Evolutionary conservation across 2,329 filamentous ascomycete genomes (phyloP).

Genomic region (Calonectria ilicicola): DNA sequence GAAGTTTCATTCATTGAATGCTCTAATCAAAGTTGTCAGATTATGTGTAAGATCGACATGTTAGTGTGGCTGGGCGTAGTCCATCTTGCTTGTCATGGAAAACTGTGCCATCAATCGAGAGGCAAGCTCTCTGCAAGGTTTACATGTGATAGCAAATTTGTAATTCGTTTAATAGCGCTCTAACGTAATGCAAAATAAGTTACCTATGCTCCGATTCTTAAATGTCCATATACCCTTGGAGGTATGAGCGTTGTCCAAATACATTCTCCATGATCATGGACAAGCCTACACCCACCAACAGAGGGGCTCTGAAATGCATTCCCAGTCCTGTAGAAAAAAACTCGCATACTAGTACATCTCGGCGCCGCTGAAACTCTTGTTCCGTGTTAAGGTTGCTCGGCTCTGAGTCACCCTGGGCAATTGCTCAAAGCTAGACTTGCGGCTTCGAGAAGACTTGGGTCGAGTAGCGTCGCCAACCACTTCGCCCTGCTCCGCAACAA

Average conservation of each 20-base stretch:
- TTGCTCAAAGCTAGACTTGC: conserved; percentile 55
- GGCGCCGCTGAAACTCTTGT: conserved; percentile 61
- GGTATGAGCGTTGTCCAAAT: neutral
- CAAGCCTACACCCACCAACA: neutral
- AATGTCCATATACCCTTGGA: neutral
- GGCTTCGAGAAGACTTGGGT: conserved; percentile 43
- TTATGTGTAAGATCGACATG: too few relatives aligned
- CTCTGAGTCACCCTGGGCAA: conserved; percentile 58
- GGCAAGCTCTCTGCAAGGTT: neutral
- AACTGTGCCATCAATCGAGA: neutral
- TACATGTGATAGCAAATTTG: neutral
- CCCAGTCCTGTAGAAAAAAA: conserved; percentile 22
- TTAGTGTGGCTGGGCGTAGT: too few relatives aligned
- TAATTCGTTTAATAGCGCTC: neutral
- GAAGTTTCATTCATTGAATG: too few relatives aligned
- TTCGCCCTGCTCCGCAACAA: conserved; percentile 57
- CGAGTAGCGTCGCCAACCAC: conserved; percentile 46
- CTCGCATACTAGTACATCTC: conserved; percentile 47
- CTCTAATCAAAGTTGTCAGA: too few relatives aligned
- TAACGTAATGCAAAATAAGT: neutral
- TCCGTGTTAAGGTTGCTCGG: conserved; percentile 60
- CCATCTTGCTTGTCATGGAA: too few relatives aligned
- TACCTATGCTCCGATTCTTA: neutral
- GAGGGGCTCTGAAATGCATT: neutral
- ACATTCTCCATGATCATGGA: neutral